These are phyloP conservation scores for Glycine latifolia DNA, from an alignment of 306 rosid species.

Conservation along the genomic window DNA sequence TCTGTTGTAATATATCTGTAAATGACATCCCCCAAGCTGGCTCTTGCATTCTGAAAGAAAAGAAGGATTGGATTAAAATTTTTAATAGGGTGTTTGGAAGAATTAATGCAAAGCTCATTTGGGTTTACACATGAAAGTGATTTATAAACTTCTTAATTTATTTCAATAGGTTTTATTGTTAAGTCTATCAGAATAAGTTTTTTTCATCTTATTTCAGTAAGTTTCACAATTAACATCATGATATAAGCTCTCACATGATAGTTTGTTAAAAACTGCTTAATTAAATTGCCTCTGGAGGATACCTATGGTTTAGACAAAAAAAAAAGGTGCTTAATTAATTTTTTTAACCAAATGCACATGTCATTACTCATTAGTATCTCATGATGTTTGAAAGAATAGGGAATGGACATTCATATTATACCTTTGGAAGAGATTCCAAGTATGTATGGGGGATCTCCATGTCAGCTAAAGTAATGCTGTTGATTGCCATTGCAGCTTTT, in stretches of 20 bases:
- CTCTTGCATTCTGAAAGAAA: conserved; percentile 78
- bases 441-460: conserved; percentile 77
- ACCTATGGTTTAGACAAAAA: too few species aligned
- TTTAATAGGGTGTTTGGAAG: neutral
- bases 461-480: conserved; percentile 75
- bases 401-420: conserved; percentile 29
- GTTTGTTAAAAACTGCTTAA: neutral
- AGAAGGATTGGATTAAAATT: conserved; percentile 40
- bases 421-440: conserved; percentile 94
- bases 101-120: neutral
- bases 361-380: neutral
- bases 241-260: neutral
- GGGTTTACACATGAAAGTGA: neutral
- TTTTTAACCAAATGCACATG: conserved; percentile 1
- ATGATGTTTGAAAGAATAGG: neutral
- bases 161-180: neutral
- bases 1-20: conserved; percentile 77
- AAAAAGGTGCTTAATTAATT: neutral
- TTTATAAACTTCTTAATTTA: neutral
- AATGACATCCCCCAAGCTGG: conserved; percentile 82
- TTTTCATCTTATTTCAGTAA: neutral
- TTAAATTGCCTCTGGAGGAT: neutral
- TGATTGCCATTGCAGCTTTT: conserved; percentile 93
- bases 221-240: neutral
- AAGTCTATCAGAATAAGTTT: neutral